Evolutionary conservation across 2,329 filamentous ascomycete genomes (phyloP), one percentile per base, ranked within the genome.

Genomic region (Colletotrichum caudatum): DNA sequence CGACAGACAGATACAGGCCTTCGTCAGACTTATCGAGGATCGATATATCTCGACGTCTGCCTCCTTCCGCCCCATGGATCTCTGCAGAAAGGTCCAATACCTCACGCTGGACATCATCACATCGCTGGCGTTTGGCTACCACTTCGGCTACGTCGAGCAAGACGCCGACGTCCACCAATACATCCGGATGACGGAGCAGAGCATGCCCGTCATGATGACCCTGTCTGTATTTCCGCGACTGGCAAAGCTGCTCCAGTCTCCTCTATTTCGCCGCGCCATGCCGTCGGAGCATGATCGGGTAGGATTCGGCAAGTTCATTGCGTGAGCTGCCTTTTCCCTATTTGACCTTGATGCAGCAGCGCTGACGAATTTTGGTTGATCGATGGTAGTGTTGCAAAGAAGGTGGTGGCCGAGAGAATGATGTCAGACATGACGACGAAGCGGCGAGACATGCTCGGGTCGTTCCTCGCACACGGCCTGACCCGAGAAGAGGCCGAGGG

Each of bases 91-190:
- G 71, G 81, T 83, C 3, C 85, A 87, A 53, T 89, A 82, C 78
- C 85, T 89, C 66, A 87, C 87, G 0, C 78, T 90, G 5, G 88
- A 90, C 69, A 84, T 88, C 50, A 88, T 90, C 73, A 86, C 83
- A 44, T 82, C 84, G 54, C 76, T 90, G 5, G 85, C 85, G 0
- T 85, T 89, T 56, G 88, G 87, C 14, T 75, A 84, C 61, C 76
- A 82, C 0, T 87, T 88, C 71, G 86, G 86, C 16, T 85, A 84
- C 73, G 74, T 88, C 0, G 81, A 82, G n/a, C 75, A 80, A 6
- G 84, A 89, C 74, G 76, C 79, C 4, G 86, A 89, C 71, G 80
- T 84, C 0, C 85, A 84, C 74, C 82, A 82, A 62, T 88, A 86
- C 74, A 83, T 88, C 62, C 77, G 81, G 60, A 85, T 84, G 50